Conservation (phyloP, 805 yeast genomes). For the Candida arabinofermentans region DNA sequence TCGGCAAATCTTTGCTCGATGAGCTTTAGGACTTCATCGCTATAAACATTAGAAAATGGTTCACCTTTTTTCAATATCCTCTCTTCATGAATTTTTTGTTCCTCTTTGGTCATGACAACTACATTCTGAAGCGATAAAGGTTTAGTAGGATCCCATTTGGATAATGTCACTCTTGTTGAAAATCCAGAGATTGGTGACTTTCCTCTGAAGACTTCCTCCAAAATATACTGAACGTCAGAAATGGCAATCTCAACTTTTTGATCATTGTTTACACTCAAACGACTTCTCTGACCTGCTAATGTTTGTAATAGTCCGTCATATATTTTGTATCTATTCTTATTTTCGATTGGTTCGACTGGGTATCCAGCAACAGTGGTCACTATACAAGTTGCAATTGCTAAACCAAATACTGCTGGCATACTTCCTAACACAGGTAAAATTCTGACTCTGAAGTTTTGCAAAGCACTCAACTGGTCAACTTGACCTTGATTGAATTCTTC, state of each 20-base stretch:
- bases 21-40: conserved; percentile 49
- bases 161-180: conserved; percentile 72
- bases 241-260: conserved; percentile 73
- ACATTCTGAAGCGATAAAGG: conserved; percentile 72
- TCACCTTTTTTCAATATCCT: conserved; percentile 70
- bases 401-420: conserved; percentile 94
- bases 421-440: conserved; percentile 95
- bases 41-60: conserved; percentile 57
- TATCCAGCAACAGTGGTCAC: conserved; percentile 80
- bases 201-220: conserved; percentile 92
- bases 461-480: conserved; percentile 82
- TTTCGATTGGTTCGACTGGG: conserved; percentile 87
- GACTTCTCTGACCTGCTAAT: conserved; percentile 80
- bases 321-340: conserved; percentile 78
- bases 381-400: conserved; percentile 81
- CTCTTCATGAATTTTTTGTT: conserved; percentile 75
- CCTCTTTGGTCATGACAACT: conserved; percentile 85
- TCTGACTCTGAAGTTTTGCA: conserved; percentile 87
- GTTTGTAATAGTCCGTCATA: conserved; percentile 82
- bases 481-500: conserved; percentile 75
- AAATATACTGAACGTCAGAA: conserved; percentile 71
- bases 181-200: conserved; percentile 83
- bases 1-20: conserved; percentile 67
- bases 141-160: conserved; percentile 75
- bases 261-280: conserved; percentile 61